A percentile compares a stretch with the other conserved stretches of the same genome.
Conservation (phyloP, 1,284 basidiomycete species). For the Cyathus olla region DNA sequence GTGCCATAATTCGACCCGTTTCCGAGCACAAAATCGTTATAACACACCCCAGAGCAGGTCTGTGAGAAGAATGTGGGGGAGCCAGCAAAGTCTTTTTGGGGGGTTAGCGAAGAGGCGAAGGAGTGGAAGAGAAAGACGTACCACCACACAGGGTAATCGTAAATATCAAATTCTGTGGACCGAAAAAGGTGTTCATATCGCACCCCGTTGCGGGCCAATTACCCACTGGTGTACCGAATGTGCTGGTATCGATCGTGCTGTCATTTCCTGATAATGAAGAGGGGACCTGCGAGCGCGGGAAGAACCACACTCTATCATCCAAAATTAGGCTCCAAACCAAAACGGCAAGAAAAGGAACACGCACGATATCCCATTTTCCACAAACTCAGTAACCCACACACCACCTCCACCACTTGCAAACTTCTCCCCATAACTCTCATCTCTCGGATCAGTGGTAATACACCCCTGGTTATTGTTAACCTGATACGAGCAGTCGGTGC, state of each 20-base stretch:
- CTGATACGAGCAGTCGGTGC: slow-evolving; percentile 70
- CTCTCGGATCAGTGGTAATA: slow-evolving; percentile 61
- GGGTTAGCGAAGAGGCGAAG: background rate
- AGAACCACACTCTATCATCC: slow-evolving; percentile 77
- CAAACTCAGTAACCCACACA: slow-evolving; percentile 79
- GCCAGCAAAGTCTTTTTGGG: slow-evolving; percentile 56
- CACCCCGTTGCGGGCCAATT: slow-evolving; percentile 76
- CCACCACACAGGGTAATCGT: slow-evolving; percentile 84
- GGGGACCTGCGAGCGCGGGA: slow-evolving; percentile 72
- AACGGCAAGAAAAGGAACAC: slow-evolving; percentile 28
- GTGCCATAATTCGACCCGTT: slow-evolving; percentile 72
- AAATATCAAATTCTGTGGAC: slow-evolving; percentile 75
- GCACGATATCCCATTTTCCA: slow-evolving; percentile 71
- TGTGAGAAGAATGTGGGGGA: slow-evolving; percentile 62
- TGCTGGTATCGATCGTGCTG: slow-evolving; percentile 69
- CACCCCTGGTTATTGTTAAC: slow-evolving; percentile 74
- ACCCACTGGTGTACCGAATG: slow-evolving; percentile 75
- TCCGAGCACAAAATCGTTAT: slow-evolving; percentile 82
- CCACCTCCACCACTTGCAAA: slow-evolving; percentile 78
- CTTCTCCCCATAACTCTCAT: slow-evolving; percentile 69
- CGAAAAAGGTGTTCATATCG: slow-evolving; percentile 69
- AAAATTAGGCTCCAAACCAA: background rate
- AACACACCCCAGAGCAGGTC: slow-evolving; percentile 77
- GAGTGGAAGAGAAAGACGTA: slow-evolving; percentile 36
- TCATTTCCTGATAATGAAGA: slow-evolving; percentile 61